phyloP scores from a whole-genome alignment of 208 protist genomes.

The Dictyostelium gargantuum region DNA sequence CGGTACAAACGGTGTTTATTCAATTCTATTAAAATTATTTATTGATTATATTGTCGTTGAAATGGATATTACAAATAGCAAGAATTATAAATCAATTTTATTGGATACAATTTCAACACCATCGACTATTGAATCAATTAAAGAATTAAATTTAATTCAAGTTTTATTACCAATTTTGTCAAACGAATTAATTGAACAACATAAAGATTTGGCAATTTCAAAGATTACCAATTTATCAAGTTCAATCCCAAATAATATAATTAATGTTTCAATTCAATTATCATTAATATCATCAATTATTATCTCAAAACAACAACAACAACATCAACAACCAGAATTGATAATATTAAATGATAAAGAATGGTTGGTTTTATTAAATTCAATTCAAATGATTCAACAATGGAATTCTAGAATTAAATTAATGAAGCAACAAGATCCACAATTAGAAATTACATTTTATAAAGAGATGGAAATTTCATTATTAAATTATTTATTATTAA shows the following conservation, averaged over 20 bases:
- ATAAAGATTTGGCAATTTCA: neutral
- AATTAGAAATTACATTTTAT: neutral
- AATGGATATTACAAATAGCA: too few relatives aligned
- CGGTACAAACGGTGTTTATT: neutral
- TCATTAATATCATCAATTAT: neutral
- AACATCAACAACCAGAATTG: neutral
- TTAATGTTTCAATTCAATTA: neutral
- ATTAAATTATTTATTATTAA: neutral
- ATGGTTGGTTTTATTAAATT: neutral
- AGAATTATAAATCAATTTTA: neutral
- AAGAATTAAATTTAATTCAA: neutral
- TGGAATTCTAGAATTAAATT: neutral
- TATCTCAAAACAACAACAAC: neutral
- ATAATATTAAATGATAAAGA: neutral
- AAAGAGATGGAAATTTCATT: neutral
- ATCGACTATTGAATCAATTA: neutral
- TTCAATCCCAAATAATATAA: neutral
- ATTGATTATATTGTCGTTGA: neutral
- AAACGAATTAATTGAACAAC: neutral
- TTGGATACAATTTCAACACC: neutral
- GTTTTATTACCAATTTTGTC: neutral
- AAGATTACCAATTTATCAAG: neutral
- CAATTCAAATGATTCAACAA: slow-evolving; percentile 17
- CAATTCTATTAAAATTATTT: neutral
- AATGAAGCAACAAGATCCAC: neutral